These are phyloP conservation scores for Brassica nigra DNA, from an alignment of 345 rosid species.

Conservation along the genomic window DNA sequence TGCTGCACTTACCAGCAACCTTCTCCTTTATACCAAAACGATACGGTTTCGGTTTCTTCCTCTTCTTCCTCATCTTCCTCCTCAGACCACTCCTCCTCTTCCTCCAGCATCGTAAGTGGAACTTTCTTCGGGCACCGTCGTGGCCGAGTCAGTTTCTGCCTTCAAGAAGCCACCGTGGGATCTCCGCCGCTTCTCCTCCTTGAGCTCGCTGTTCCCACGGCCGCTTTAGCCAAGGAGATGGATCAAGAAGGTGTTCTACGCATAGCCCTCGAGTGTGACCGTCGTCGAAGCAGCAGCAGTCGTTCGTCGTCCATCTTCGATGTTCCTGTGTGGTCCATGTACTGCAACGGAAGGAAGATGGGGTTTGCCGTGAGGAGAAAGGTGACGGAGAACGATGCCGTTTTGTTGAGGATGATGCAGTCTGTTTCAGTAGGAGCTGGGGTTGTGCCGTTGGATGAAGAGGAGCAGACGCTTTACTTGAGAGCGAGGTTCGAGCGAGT, in stretches of 20 bases:
- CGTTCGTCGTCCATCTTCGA: constrained; percentile 44
- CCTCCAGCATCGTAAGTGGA: constrained; percentile 52
- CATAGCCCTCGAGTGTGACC: constrained; percentile 69
- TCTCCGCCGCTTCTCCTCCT: constrained; percentile 57
- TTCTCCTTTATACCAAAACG: constrained; percentile 26
- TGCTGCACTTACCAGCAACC: constrained; percentile 57
- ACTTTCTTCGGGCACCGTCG: constrained; percentile 84
- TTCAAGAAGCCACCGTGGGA: constrained; percentile 58
- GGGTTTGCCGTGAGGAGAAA: constrained; percentile 72
- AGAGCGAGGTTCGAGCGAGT: constrained; percentile 75
- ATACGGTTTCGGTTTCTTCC: constrained; percentile 33
- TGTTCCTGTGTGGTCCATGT: constrained; percentile 85
- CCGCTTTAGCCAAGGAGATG: constrained; percentile 79
- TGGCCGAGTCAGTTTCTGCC: constrained; percentile 81
- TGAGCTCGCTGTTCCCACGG: constrained; percentile 75
- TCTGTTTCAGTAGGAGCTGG: constrained; percentile 85
- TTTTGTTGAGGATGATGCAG: constrained; percentile 68
- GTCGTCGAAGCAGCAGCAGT: constrained; percentile 28
- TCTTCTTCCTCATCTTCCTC: constrained; percentile 31
- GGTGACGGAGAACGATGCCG: constrained; percentile 50
- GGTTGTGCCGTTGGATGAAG: constrained; percentile 50
- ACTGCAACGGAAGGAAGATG: constrained; percentile 78
- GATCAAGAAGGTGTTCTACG: constrained; percentile 64
- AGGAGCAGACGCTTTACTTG: constrained; percentile 61
- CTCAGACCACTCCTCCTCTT: constrained; percentile 23